Evolutionary conservation across 495 filamentous ascomycete species (phyloP).

Genomic region (Pseudoneurospora amorphoporcata): DNA sequence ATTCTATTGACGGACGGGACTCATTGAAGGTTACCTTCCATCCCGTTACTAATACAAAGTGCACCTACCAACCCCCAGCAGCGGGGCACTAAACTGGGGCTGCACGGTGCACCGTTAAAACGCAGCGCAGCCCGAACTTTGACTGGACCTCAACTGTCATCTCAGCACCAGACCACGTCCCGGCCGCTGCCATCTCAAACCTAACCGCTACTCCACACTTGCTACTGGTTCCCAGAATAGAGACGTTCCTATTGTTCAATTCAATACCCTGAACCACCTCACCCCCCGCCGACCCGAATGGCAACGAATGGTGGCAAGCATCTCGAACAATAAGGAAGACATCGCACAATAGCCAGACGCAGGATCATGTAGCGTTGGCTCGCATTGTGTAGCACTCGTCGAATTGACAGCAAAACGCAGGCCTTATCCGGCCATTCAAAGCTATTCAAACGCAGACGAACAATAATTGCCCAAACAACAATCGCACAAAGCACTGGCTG

Average conservation of each 20-base stretch:
- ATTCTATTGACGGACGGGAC: not conserved
- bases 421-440: not conserved
- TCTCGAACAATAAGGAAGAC: not conserved
- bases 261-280: not conserved
- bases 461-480: conserved; percentile 1
- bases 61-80: not conserved
- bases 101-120: not conserved
- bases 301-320: not conserved
- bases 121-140: not conserved
- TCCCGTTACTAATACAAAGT: not conserved
- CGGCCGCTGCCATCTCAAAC: not conserved
- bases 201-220: not conserved
- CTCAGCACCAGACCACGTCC: not conserved
- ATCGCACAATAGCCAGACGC: not conserved
- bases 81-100: not conserved
- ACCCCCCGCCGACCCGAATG: not conserved
- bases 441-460: not conserved
- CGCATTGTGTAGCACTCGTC: not conserved
- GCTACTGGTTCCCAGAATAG: not conserved
- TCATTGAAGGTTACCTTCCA: not conserved
- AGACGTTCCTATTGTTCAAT: not conserved
- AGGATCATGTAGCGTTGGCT: not conserved
- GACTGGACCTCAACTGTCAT: not conserved
- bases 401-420: not conserved
- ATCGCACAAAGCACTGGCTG: conserved; percentile 3